phyloP scores from a whole-genome alignment of 2,329 filamentous ascomycete species.

The Exophiala oligosperma region DNA sequence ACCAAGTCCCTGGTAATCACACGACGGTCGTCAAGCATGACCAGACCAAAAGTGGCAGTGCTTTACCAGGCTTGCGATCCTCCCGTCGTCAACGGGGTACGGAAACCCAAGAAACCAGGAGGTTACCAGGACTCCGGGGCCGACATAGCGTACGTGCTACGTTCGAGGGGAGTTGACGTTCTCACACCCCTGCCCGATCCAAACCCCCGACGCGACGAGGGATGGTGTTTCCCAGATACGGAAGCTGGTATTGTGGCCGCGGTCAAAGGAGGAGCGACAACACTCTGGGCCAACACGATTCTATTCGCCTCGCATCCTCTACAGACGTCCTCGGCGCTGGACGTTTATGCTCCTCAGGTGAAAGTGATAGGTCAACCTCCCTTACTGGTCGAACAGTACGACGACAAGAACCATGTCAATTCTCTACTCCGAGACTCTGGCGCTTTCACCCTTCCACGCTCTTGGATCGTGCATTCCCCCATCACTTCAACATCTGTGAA shows the following conservation, averaged over 20 bases:
- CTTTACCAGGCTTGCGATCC: conserved; percentile 51
- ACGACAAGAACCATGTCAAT: conserved; percentile 54
- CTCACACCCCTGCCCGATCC: conserved; percentile 35
- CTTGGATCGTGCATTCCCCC: too few relatives aligned
- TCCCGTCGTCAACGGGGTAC: conserved; percentile 48
- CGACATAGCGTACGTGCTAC: conserved; percentile 49
- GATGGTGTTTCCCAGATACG: conserved; percentile 48
- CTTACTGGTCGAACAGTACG: conserved; percentile 48
- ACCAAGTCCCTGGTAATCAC: too few relatives aligned
- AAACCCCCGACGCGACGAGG: conserved; percentile 33
- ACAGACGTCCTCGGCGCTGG: conserved; percentile 41
- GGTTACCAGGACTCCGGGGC: conserved; percentile 52
- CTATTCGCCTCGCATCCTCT: conserved; percentile 51
- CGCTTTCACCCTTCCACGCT: neutral
- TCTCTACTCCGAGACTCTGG: conserved; percentile 37
- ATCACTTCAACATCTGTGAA: neutral
- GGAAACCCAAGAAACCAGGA: conserved; percentile 52
- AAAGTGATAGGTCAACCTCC: conserved; percentile 50
- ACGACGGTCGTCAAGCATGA: neutral
- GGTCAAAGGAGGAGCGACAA: conserved; percentile 43
- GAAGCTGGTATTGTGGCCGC: conserved; percentile 45
- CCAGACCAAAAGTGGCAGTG: conserved; percentile 39
- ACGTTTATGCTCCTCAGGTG: conserved; percentile 33
- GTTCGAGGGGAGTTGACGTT: conserved; percentile 33
- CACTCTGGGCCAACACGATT: conserved; percentile 55